Evolutionary conservation across 179 eudicot species (phyloP), one percentile per base, ranked within the genome.

Genomic region (Silene noctiflora): DNA sequence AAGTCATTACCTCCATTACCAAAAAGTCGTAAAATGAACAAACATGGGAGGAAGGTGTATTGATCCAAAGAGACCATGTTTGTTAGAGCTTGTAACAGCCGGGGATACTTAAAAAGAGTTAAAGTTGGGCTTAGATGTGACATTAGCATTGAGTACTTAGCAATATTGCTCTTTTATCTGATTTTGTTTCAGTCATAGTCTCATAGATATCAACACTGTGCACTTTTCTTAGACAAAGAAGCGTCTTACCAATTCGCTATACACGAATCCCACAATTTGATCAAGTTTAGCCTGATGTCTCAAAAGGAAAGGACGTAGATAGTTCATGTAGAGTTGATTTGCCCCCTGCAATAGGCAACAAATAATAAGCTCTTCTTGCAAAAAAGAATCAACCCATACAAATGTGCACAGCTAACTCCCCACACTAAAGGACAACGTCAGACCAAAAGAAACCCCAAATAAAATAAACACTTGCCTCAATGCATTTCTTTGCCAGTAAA

Each of bases 271-370:
- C 83, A 90, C 85, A 56, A 90, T 31, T 56, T 85, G 87, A 82
- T 95, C 98, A 14, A 93, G 89, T 76, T 85, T 89, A 64, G 76
- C 87, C 82, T 95, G 97, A 88, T 95, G 96, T 84, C 82, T 91
- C 83, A 81, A 72, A 33, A 95, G 85, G 83, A 95, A 91, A 21
- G 98, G 98, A 55, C 92, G 92, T 79, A 95, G 72, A 80, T 90
- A 83, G 75, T 85, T 90, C 82, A 75, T 79, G 77, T 95, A 95
- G 69, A 93, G 75, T 68, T 85, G 86, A 73, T 72, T 83, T 74
- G 99, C 96, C 66, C 99, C 99, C 99, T 95, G 94, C 80, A 60
- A 87, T 75, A 80, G 58, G 59, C 80, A 76, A 67, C 29, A 55
- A 2, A 31, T 22, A 0, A 69, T 77, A 69, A 83, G 61, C 73